Base-by-base conservation (phyloP, 2,329 filamentous ascomycete genomes). In the Leptosphaerulina australis region DNA sequence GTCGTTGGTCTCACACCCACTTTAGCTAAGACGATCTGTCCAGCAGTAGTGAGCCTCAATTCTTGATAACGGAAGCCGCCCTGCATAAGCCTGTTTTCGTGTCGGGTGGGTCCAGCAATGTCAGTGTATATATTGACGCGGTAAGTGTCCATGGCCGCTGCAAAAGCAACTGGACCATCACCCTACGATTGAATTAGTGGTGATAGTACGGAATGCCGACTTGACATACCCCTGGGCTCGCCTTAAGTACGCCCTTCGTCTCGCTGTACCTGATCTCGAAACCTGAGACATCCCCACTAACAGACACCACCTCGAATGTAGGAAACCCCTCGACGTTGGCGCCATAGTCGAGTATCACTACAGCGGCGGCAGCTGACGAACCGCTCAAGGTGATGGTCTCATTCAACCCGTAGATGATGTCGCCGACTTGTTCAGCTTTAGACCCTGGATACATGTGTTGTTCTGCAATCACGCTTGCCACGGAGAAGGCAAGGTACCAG, bases 91-190 rank as follows among this genome's bases (percentile, higher is more conserved):
- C 66, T 63, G 50, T 72, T 73, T 0, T 55, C 63, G 18, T 68
- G 54, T n/a, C 40, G 30, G 0, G 46, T 55, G 3, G 54, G 33
- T 3, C 44, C 45, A 6, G 62, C 66, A 39, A 74, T 61, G 43
- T 72, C n/a, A n/a, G n/a, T 72, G 56, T 73, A 73, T 4, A 53
- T 58, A 26, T 70, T 73, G 3, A 74, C 54, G 5, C 71, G 59
- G 50, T 73, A 74, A 1, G 67, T 70, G 35, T 74, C 70, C 69
- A 74, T 72, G 3, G 72, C 67, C 8, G 70, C 71, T 8, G 72
- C 65, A 1, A 75, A 54, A 9, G 63, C 54, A 8, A 74, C 44
- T 8, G 72, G 71, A 0, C 70, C 71, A 36, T 71, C 68, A 26
- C 60, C 55, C 66, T 68, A 11, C n/a, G n/a, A n/a, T n/a, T n/a